Conservation (phyloP, 306 rosid species). For the Inga oerstediana region DNA sequence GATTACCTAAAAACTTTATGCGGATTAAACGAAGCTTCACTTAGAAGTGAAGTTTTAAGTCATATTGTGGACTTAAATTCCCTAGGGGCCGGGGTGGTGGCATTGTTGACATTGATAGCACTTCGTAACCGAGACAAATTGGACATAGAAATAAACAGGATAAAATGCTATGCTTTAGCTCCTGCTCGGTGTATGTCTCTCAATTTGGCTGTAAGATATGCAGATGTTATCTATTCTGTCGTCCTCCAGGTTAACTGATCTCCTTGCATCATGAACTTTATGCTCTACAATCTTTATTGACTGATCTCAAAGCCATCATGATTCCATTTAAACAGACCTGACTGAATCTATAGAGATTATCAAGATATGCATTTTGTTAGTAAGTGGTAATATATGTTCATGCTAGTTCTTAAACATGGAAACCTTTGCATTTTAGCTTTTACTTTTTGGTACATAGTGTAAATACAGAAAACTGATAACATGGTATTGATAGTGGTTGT, state of each 20-base stretch:
- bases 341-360: constrained; percentile 23
- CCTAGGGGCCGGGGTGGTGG: no score
- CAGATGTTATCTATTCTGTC: constrained; percentile 81
- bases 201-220: constrained; percentile 95
- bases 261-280: constrained; percentile 10
- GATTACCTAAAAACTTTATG: no score
- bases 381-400: neutral
- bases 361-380: constrained; percentile 8
- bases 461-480: neutral
- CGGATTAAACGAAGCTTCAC: no score
- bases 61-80: no score
- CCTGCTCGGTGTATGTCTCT: constrained; percentile 89
- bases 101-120: no score
- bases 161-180: constrained; percentile 83
- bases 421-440: constrained; percentile 11
- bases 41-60: no score
- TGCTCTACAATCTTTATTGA: constrained; percentile 8
- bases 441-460: neutral
- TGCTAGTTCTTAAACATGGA: neutral
- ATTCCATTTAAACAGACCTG: constrained; percentile 7
- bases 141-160: no score
- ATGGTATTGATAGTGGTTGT: constrained; percentile 10
- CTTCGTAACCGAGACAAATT: no score
- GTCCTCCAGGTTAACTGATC: constrained; percentile 76
- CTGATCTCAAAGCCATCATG: constrained; percentile 9